phyloP scores from a whole-genome alignment of 2,329 filamentous ascomycete genomes.

The Sclerotinia minor region DNA sequence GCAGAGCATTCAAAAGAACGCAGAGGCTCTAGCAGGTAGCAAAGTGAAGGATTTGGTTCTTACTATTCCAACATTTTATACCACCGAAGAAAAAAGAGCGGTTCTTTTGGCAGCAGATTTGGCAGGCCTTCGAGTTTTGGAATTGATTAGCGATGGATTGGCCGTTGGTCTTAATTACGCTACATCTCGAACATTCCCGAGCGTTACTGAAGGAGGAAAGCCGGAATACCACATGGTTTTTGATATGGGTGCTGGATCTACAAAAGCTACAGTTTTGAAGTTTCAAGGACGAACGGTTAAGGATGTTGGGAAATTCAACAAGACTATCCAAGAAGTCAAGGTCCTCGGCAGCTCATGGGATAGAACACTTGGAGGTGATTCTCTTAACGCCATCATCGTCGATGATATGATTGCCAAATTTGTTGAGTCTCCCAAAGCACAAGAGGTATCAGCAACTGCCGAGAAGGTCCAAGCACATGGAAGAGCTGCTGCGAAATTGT shows the following conservation, averaged over 20 bases:
- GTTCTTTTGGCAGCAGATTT: slow-evolving; percentile 81
- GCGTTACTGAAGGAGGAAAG: slow-evolving; percentile 76
- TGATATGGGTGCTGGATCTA: slow-evolving; percentile 96
- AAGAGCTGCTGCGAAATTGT: slow-evolving; percentile 83
- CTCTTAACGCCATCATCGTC: slow-evolving; percentile 82
- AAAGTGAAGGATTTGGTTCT: slow-evolving; percentile 80
- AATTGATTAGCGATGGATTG: slow-evolving; percentile 82
- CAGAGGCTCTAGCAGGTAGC: slow-evolving; percentile 76
- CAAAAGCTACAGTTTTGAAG: slow-evolving; percentile 83
- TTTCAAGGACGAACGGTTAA: slow-evolving; percentile 90
- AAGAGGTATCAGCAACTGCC: slow-evolving; percentile 62
- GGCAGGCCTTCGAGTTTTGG: slow-evolving; percentile 82
- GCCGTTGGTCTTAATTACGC: slow-evolving; percentile 96
- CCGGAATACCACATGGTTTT: slow-evolving; percentile 92
- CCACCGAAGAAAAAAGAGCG: slow-evolving; percentile 83
- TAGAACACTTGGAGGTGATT: slow-evolving; percentile 82
- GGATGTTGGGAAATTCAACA: slow-evolving; percentile 90
- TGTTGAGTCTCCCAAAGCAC: slow-evolving; percentile 65
- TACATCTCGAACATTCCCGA: slow-evolving; percentile 85
- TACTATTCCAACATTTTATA: slow-evolving; percentile 88
- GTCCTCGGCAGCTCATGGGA: slow-evolving; percentile 89
- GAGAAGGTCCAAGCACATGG: slow-evolving; percentile 72
- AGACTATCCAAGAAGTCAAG: slow-evolving; percentile 93
- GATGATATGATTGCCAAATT: slow-evolving; percentile 86
- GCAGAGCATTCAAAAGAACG: slow-evolving; percentile 86